A percentile compares a stretch with the other conserved stretches of the same genome.
Conservation (phyloP, 352 stramenopile species). For the Globisporangium alternatum region DNA sequence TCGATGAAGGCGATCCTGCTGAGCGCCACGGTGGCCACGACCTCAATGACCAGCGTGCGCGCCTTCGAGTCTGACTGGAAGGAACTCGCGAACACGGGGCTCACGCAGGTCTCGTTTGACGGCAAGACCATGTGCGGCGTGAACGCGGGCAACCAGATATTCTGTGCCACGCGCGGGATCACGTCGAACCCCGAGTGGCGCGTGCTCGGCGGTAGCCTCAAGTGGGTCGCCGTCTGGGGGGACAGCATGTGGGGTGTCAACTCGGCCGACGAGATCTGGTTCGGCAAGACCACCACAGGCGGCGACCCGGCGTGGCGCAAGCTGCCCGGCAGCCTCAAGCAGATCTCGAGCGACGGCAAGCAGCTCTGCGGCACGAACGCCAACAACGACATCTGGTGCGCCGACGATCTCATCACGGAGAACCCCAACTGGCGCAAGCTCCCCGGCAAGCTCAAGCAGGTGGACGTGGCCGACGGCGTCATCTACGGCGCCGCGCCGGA, state of each 20-base stretch:
- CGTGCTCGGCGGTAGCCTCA: constrained; percentile 1
- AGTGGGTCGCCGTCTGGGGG: constrained; percentile 21
- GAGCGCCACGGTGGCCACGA: neutral
- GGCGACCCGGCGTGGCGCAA: constrained; percentile 18
- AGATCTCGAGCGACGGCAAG: constrained; percentile 30
- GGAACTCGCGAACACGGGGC: neutral
- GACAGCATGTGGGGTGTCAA: constrained; percentile 25
- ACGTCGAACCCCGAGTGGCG: neutral
- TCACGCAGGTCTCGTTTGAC: constrained; percentile 16
- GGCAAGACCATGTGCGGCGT: constrained; percentile 17
- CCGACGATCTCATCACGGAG: constrained; percentile 19
- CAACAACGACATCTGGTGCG: constrained; percentile 25
- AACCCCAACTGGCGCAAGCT: constrained; percentile 28
- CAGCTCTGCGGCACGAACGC: constrained; percentile 26
- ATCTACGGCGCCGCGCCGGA: constrained; percentile 18
- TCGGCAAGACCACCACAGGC: neutral
- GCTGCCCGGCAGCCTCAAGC: constrained; percentile 20
- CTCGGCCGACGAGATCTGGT: constrained; percentile 21
- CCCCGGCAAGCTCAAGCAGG: constrained; percentile 24
- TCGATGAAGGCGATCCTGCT: constrained; percentile 15
- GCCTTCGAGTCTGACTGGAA: constrained; percentile 15
- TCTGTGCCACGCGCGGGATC: constrained; percentile 12
- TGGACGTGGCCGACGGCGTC: constrained; percentile 23
- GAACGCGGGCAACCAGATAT: constrained; percentile 6
- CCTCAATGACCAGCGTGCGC: neutral